Evolutionary conservation across 805 yeast genomes (phyloP).

Genomic region (Pachysolen tannophilus): DNA sequence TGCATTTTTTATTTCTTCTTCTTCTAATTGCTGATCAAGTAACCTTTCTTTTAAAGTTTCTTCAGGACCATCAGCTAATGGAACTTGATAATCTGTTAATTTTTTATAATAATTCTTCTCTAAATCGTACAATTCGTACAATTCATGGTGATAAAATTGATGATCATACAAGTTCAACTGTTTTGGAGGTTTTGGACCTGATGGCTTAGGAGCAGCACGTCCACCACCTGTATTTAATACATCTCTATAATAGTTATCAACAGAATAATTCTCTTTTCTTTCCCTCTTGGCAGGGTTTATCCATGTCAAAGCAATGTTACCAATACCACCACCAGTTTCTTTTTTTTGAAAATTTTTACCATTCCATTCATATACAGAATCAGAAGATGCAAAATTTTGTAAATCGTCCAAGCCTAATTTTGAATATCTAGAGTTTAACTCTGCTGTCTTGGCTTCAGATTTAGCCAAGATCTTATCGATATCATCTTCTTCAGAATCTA

Average conservation of each 20-base stretch:
- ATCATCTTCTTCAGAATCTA: constrained; percentile 39
- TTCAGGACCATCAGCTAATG: constrained; percentile 31
- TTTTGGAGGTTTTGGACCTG: constrained; percentile 78
- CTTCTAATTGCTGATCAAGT: constrained; percentile 47
- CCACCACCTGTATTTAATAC: constrained; percentile 57
- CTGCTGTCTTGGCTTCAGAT: constrained; percentile 57
- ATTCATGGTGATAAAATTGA: constrained; percentile 78
- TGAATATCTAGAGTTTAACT: constrained; percentile 54
- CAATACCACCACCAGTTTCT: constrained; percentile 35
- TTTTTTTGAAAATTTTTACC: constrained; percentile 76
- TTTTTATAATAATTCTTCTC: constrained; percentile 75
- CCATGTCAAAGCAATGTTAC: constrained; percentile 55
- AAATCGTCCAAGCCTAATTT: constrained; percentile 68
- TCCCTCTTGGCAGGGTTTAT: constrained; percentile 82
- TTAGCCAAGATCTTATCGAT: constrained; percentile 52
- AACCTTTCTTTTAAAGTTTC: constrained; percentile 25
- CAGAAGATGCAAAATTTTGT: constrained; percentile 61
- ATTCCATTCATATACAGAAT: constrained; percentile 79
- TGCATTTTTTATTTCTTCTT: constrained; percentile 67
- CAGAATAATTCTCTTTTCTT: constrained; percentile 75
- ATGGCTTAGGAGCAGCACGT: constrained; percentile 37
- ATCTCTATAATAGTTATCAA: constrained; percentile 61
- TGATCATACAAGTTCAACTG: constrained; percentile 80
- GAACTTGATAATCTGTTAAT: constrained; percentile 55
- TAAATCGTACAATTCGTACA: constrained; percentile 68